phyloP scores from a whole-genome alignment of 805 yeast genomes.

The Schwanniomyces pseudopolymorphus region DNA sequence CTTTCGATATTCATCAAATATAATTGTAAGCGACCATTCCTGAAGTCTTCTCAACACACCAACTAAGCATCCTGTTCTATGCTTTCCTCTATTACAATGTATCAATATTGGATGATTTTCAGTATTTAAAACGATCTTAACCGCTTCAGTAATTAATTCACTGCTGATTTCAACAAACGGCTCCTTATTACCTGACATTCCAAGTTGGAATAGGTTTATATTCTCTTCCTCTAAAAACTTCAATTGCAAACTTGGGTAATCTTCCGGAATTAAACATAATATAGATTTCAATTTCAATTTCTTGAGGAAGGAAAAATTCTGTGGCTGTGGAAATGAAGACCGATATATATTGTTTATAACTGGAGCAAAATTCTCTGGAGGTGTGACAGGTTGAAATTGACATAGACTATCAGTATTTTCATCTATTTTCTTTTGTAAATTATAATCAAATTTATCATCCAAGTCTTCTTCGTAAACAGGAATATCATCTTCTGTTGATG shows the following conservation, averaged over 20 bases:
- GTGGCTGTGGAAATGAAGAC: conserved; percentile 85
- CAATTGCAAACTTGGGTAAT: conserved; percentile 75
- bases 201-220: conserved; percentile 79
- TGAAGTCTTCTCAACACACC: conserved; percentile 90
- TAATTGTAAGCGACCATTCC: conserved; percentile 90
- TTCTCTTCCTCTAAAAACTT: conserved; percentile 60
- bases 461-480: conserved; percentile 36
- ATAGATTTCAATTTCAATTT: conserved; percentile 68
- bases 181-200: conserved; percentile 93
- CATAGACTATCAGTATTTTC: conserved; percentile 12
- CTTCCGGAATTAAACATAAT: conserved; percentile 86
- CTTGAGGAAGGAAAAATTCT: conserved; percentile 70
- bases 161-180: conserved; percentile 78
- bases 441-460: conserved; percentile 39
- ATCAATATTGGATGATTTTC: conserved; percentile 87
- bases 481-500: conserved; percentile 29
- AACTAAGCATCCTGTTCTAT: conserved; percentile 93
- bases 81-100: conserved; percentile 96
- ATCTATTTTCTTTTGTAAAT: conserved; percentile 18
- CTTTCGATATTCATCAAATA: conserved; percentile 91
- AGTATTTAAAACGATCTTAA: conserved; percentile 79
- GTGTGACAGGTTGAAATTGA: conserved; percentile 32
- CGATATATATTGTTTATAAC: conserved; percentile 76
- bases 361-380: conserved; percentile 92
- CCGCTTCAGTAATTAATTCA: conserved; percentile 72